phyloP scores from a whole-genome alignment of 345 rosid species.

The Limnanthes douglasii region DNA sequence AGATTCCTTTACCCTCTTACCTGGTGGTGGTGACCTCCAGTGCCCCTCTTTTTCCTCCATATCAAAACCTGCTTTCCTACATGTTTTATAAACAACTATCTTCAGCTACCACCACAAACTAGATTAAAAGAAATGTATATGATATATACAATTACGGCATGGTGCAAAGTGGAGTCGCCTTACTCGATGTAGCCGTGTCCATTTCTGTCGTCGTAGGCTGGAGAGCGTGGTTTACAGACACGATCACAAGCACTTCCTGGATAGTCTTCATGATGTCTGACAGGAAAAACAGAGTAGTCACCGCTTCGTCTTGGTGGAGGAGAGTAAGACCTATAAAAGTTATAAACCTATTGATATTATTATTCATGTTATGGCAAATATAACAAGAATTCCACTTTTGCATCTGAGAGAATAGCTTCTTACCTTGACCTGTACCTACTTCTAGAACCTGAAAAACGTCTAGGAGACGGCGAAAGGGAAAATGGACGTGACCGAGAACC shows the following conservation, averaged over 20 bases:
- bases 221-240: conserved; percentile 62
- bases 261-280: conserved; percentile 47
- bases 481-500: conserved; percentile 68
- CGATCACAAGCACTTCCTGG: conserved; percentile 60
- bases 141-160: no score
- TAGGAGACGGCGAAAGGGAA: conserved; percentile 72
- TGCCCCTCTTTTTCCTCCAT: conserved; percentile 23
- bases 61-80: no score
- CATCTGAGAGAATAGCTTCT: conserved; percentile 1
- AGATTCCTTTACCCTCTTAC: conserved; percentile 19
- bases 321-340: conserved; percentile 67
- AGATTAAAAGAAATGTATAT: no score
- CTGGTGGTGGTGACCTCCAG: conserved; percentile 28
- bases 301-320: conserved; percentile 48
- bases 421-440: conserved; percentile 79
- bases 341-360: neutral
- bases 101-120: no score
- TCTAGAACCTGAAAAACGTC: conserved; percentile 56
- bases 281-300: conserved; percentile 58
- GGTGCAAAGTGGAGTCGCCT: no score
- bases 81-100: no score
- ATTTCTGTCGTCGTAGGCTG: conserved; percentile 30
- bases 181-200: conserved; percentile 46
- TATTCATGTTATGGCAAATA: neutral
- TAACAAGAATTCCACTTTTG: no score